Conservation (phyloP, 2,329 filamentous ascomycete species). For the Trichoderma koningii region DNA sequence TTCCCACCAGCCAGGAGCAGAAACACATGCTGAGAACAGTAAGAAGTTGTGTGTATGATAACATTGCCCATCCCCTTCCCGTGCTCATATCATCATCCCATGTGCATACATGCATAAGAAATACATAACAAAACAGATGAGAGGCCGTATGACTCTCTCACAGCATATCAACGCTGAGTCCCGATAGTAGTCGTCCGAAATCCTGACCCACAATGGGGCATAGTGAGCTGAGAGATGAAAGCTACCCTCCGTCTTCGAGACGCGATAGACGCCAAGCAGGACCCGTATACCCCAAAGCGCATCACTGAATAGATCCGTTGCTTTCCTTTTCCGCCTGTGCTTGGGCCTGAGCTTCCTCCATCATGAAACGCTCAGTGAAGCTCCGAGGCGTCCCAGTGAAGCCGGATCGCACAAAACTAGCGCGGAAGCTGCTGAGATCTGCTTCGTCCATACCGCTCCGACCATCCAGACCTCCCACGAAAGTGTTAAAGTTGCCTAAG, state of each 20-base stretch:
- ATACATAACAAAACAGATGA: neutral
- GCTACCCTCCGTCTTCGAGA: constrained; percentile 29
- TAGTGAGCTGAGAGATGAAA: constrained; percentile 30
- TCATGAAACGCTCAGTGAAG: constrained; percentile 52
- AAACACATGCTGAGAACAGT: constrained; percentile 3
- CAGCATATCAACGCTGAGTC: constrained; percentile 38
- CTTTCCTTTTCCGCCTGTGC: constrained; percentile 38
- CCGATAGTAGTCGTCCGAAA: constrained; percentile 32
- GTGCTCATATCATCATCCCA: constrained; percentile 8
- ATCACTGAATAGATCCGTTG: constrained; percentile 31
- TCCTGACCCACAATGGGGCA: constrained; percentile 29
- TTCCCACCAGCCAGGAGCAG: constrained; percentile 16
- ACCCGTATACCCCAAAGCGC: constrained; percentile 14
- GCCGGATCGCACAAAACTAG: constrained; percentile 43
- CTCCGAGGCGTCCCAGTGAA: constrained; percentile 50
- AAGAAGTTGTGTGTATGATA: constrained; percentile 3
- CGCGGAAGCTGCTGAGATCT: constrained; percentile 48
- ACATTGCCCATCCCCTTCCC: neutral
- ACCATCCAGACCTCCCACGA: constrained; percentile 58
- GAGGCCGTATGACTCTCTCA: constrained; percentile 16
- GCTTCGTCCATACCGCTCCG: constrained; percentile 52
- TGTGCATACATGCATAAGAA: neutral
- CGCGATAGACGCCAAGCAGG: constrained; percentile 32
- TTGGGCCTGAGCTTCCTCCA: constrained; percentile 48
- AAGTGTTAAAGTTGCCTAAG: constrained; percentile 52